Conservation (phyloP, 345 rosid genomes). For the Ceriops decandra region DNA sequence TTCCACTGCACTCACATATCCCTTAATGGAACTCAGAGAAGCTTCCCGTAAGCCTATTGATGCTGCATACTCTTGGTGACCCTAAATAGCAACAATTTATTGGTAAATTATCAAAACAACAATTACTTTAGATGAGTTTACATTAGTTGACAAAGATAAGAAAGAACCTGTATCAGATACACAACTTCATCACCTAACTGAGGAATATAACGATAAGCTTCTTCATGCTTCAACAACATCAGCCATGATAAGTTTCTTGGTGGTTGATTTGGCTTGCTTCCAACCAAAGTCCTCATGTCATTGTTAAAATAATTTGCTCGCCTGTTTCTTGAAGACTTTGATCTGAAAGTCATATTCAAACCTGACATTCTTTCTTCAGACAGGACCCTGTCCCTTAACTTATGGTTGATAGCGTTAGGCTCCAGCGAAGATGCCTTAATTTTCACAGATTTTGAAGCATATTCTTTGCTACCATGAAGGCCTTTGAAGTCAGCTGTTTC, state of each 20-base stretch:
- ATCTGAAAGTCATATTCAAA: slow-evolving; percentile 3
- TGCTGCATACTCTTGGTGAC: slow-evolving; percentile 23
- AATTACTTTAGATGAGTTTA: background rate
- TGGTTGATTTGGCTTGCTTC: slow-evolving; percentile 9
- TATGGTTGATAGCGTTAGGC: slow-evolving; percentile 26
- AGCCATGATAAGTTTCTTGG: slow-evolving; percentile 25
- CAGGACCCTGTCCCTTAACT: slow-evolving; percentile 17
- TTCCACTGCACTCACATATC: slow-evolving; percentile 19
- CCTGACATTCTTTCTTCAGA: slow-evolving; percentile 15
- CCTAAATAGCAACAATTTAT: slow-evolving; percentile 16
- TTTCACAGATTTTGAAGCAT: slow-evolving; percentile 41
- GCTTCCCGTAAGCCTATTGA: slow-evolving; percentile 5
- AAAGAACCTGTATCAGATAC: slow-evolving; percentile 28
- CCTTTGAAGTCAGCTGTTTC: slow-evolving; percentile 21
- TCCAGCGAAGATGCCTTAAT: slow-evolving; percentile 48
- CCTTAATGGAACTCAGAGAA: slow-evolving; percentile 17
- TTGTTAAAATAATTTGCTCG: background rate
- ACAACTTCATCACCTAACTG: slow-evolving; percentile 30
- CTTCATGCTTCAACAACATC: slow-evolving; percentile 24
- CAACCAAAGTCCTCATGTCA: background rate
- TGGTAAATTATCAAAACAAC: background rate
- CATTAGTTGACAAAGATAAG: background rate
- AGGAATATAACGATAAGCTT: slow-evolving; percentile 25
- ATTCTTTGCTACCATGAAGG: slow-evolving; percentile 26
- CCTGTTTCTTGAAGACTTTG: slow-evolving; percentile 26